Conservation (phyloP, 495 filamentous ascomycete species). For the Parachaetomium inaequale region DNA sequence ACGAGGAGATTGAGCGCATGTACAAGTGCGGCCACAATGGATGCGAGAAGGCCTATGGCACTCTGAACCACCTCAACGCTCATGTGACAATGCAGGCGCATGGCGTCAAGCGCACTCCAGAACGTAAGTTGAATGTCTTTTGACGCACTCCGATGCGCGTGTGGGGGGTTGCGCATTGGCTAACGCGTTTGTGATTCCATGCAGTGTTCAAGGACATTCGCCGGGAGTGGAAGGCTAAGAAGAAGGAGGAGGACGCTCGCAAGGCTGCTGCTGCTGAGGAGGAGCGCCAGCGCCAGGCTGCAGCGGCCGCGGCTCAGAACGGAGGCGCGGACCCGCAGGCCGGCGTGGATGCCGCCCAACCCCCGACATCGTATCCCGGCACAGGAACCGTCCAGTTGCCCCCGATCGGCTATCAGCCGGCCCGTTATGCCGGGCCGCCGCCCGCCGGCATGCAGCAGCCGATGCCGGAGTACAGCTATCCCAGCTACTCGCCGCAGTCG, state of each 20-base stretch:
- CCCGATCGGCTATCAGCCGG: constrained; percentile 76
- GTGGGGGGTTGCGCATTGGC: not conserved
- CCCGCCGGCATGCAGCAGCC: constrained; percentile 57
- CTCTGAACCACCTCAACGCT: constrained; percentile 92
- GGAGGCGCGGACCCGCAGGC: constrained; percentile 47
- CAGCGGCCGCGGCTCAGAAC: constrained; percentile 53
- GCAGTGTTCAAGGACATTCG: constrained; percentile 98
- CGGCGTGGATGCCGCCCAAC: constrained; percentile 55
- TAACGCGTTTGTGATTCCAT: constrained; percentile 12
- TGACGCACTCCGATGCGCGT: too few relatives aligned
- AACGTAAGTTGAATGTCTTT: constrained; percentile 66
- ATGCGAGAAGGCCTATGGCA: constrained; percentile 97
- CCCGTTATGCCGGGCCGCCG: constrained; percentile 64
- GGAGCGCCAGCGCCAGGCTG: constrained; percentile 71
- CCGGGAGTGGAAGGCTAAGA: constrained; percentile 97
- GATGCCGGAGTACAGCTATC: constrained; percentile 61
- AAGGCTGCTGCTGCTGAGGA: constrained; percentile 68
- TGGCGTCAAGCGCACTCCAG: constrained; percentile 85
- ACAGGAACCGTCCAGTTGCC: constrained; percentile 68
- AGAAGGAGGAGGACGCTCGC: constrained; percentile 96
- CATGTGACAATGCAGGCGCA: constrained; percentile 99
- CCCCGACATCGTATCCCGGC: constrained; percentile 57
- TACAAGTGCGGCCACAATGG: constrained; percentile 99
- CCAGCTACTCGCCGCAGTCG: constrained; percentile 65
- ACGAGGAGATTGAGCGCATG: constrained; percentile 99